phyloP scores from a whole-genome alignment of 1,139 yeast genomes.

The Taphrina betulina region DNA sequence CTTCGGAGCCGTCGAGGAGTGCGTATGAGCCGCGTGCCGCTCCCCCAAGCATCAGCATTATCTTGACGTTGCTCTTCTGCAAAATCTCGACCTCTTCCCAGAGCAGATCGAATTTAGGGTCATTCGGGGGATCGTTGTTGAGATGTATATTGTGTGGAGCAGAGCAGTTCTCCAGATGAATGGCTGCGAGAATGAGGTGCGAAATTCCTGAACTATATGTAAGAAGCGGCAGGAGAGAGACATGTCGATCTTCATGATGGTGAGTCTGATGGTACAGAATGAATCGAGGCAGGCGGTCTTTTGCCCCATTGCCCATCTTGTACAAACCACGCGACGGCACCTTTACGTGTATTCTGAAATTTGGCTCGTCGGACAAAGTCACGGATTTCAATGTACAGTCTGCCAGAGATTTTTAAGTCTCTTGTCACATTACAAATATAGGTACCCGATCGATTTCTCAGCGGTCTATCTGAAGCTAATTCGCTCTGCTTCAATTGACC shows the following conservation, averaged over 20 bases:
- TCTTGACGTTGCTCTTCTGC: slow-evolving; percentile 4
- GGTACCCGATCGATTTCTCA: too few relatives aligned
- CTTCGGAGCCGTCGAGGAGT: slow-evolving; percentile 1
- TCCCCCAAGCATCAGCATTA: slow-evolving; percentile 26
- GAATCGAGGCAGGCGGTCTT: too few relatives aligned
- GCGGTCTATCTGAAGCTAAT: too few relatives aligned
- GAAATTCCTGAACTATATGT: slow-evolving; percentile 1
- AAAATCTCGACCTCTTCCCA: slow-evolving; percentile 13
- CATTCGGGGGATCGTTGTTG: slow-evolving; percentile 8
- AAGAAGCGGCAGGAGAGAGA: slow-evolving; percentile 3
- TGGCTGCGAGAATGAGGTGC: slow-evolving; percentile 16
- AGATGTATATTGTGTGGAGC: neutral
- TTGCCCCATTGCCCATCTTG: too few relatives aligned
- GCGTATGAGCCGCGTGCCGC: slow-evolving; percentile 22
- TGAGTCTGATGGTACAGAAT: slow-evolving; percentile 25
- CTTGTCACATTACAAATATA: too few relatives aligned
- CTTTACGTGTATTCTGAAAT: too few relatives aligned
- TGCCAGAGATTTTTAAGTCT: too few relatives aligned
- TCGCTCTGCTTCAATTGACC: too few relatives aligned
- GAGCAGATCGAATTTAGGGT: slow-evolving; percentile 1
- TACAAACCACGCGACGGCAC: too few relatives aligned
- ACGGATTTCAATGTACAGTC: too few relatives aligned
- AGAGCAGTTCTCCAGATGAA: slow-evolving; percentile 13
- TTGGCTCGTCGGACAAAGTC: too few relatives aligned
- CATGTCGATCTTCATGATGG: slow-evolving; percentile 10